These are phyloP conservation scores for Phragmites australis DNA, from an alignment of 176 grass and related monocot genomes.

Conservation along the genomic window DNA sequence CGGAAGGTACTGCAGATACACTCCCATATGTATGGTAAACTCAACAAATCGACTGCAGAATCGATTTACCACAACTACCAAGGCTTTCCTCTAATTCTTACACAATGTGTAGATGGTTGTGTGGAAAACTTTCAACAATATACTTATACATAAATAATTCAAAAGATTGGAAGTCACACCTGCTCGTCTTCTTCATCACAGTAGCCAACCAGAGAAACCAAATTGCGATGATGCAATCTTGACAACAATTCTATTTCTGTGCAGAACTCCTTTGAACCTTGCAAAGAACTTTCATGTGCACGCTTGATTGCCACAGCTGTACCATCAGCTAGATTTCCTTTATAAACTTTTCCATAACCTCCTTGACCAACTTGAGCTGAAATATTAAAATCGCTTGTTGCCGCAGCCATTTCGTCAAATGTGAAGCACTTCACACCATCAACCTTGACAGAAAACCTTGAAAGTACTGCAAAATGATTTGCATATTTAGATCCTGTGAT, in stretches of 20 bases:
- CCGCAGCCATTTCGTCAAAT: slow-evolving; percentile 78
- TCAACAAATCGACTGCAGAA: slow-evolving; percentile 17
- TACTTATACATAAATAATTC: slow-evolving; percentile 11
- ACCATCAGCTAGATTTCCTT: slow-evolving; percentile 74
- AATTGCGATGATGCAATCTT: slow-evolving; percentile 93
- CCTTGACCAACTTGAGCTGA: slow-evolving; percentile 84
- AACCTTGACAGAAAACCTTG: slow-evolving; percentile 76
- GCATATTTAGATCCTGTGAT: slow-evolving; percentile 31
- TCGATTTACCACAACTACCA: slow-evolving; percentile 8
- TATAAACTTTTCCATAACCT: slow-evolving; percentile 94
- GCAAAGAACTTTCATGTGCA: slow-evolving; percentile 83
- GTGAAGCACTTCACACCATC: slow-evolving; percentile 79
- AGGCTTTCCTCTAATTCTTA: not conserved
- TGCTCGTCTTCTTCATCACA: slow-evolving; percentile 92
- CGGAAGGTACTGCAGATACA: not conserved
- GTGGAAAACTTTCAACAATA: not conserved
- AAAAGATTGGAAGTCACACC: slow-evolving; percentile 41
- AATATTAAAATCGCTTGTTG: slow-evolving; percentile 64
- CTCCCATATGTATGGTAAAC: slow-evolving; percentile 1
- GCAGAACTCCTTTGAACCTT: slow-evolving; percentile 92
- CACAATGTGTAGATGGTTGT: not conserved
- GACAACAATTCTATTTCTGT: slow-evolving; percentile 92
- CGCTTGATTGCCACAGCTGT: slow-evolving; percentile 85
- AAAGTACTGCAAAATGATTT: slow-evolving; percentile 48
- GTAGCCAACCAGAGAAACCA: slow-evolving; percentile 88